Evolutionary conservation across 2,329 filamentous ascomycete species (phyloP).

Genomic region (Samsoniella hepiali): DNA sequence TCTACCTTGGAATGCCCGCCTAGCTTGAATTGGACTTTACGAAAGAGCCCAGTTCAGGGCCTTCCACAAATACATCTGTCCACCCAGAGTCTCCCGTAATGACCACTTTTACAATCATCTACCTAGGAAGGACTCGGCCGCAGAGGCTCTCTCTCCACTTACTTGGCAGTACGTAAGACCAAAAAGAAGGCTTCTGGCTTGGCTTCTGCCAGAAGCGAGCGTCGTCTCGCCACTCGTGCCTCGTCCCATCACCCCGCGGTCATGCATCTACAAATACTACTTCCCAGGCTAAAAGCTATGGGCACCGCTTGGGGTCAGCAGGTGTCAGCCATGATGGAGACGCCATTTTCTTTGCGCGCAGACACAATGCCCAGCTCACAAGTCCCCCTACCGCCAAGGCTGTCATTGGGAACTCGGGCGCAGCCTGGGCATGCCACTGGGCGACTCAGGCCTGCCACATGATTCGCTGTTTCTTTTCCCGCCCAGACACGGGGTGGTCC

Average conservation of each 20-base stretch:
- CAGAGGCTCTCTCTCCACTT: too few relatives aligned
- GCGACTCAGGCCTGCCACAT: neutral
- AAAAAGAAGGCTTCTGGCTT: neutral
- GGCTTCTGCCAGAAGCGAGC: conserved; percentile 2
- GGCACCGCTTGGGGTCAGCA: neutral
- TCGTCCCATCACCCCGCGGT: neutral
- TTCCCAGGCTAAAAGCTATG: neutral
- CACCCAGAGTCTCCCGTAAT: neutral
- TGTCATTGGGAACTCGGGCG: neutral
- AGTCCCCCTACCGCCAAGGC: neutral
- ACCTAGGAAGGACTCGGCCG: too few relatives aligned
- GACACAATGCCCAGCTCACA: neutral
- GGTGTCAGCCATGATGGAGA: too few relatives aligned
- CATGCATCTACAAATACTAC: neutral
- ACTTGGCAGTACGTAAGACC: too few relatives aligned
- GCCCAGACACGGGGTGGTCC: neutral
- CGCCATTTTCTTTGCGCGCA: too few relatives aligned
- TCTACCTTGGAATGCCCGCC: neutral
- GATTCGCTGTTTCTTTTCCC: neutral
- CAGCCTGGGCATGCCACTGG: neutral
- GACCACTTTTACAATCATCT: neutral
- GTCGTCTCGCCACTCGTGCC: conserved; percentile 6
- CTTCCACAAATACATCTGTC: too few relatives aligned
- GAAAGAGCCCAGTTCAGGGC: too few relatives aligned
- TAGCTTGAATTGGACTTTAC: neutral